Base-by-base conservation (phyloP, 345 rosid species). In the Xanthoceras sorbifolium region DNA sequence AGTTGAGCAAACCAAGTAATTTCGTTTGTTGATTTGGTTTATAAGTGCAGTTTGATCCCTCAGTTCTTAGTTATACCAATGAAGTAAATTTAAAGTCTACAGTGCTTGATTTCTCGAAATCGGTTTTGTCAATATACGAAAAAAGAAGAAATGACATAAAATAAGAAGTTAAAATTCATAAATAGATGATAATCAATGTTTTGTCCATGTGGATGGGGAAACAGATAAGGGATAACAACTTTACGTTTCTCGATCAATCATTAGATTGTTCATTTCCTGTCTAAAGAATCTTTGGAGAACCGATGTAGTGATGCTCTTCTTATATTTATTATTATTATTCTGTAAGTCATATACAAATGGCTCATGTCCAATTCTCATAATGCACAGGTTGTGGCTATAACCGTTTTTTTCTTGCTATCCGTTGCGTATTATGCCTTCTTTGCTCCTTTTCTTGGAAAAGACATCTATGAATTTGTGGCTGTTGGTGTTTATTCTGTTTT, bases 391-490 rank as follows among this genome's bases (percentile, higher is more conserved):
- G 93, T 93, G 70, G 98, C 99, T 14, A 92, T 93, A 76, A 93
- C 97, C 40, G 89, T 95, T 38, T 95, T 86, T 81, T 86, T 89
- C 86, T 78, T 95, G 85, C 88, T 95, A 26, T 84, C 91, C 20
- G 87, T 90, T 70, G 97, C 94, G 48, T 93, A 84, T 82, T 93
- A 92, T 78, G 94, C 97, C 66, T 95, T 95, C 87, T 92, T 95
- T 79, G 98, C 99, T 72, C 98, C 99, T 11, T 95, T 95, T 71
- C 94, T 95, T 6, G 90, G 98, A 71, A 92, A 87, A 75, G 85
- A 84, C 78, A 77, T 90, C 63, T 90, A 82, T 66, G 91, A 91
- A 72, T 89, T 82, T 81, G 83, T 85, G 55, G 96, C 97, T 63
- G 48, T 82, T 76, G 88, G 93, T 82, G 90, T 87, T 80, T 95